Base-by-base conservation (phyloP, 805 yeast genomes). In the Candida caryicola region DNA sequence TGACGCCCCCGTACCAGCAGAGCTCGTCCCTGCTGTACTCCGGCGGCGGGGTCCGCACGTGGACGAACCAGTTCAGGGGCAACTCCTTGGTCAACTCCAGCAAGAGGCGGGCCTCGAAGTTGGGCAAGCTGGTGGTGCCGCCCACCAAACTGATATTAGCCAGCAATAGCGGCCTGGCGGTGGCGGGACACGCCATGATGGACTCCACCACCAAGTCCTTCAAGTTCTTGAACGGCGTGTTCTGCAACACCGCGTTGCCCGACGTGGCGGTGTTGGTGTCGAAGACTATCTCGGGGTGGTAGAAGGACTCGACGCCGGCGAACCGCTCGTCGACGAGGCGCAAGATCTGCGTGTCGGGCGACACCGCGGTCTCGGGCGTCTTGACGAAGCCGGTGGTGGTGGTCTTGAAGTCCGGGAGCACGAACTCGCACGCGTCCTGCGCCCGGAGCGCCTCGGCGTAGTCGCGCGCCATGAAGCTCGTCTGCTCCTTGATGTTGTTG, bases 381-480 rank as follows among this genome's bases (percentile, higher is more conserved):
- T 47, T 59, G 1, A 85, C 78, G 51, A 81, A 84, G 0, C 99
- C 99, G 7, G 80, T 69, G 31, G 81, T 75, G 5, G 89, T 82
- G 1, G 86, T 82, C 52, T 85, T 86, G 58, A 82, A 85, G 56
- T 90, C 95, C 0, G 99, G 99, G 29, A 93, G 65, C 0, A 87
- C 84, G 52, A 88, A 91, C 49, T 83, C 88, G 34, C 83, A 67
- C 1, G 74, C 66, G 12, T 67, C 51, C 6, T 61, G 53, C 4
- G 59, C 44, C 28, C 69, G 64, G 35, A 82, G 55, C 15, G 79
- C 74, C 15, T 55, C 50, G 16, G 59, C 63, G 50, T 79, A 86
- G 50, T 85, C 77, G 15, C 49, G 44, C 0, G 91, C 79, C n/a
- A 86, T 77, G 66, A 77, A 80, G 58, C 86, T 74, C 26, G 91